Evolutionary conservation across 2,329 filamentous ascomycete genomes (phyloP).

Genomic region (Nigrograna mackinnonii): DNA sequence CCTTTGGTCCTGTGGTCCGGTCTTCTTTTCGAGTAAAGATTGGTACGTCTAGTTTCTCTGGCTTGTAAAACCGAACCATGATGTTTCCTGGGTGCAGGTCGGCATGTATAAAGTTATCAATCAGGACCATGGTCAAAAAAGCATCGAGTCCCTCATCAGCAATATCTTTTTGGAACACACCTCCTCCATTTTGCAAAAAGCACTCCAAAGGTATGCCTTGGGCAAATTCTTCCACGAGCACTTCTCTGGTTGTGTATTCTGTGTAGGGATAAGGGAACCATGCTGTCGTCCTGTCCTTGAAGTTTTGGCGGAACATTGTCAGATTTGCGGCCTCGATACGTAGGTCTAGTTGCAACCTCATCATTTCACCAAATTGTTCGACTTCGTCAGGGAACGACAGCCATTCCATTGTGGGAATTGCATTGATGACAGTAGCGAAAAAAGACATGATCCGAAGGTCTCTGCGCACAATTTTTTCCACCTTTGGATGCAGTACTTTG

Average conservation of each 20-base stretch:
- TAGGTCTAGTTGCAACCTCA: constrained; percentile 94
- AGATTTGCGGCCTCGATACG: constrained; percentile 94
- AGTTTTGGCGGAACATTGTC: constrained; percentile 84
- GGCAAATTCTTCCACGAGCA: constrained; percentile 93
- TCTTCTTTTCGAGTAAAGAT: constrained; percentile 48
- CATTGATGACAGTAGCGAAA: constrained; percentile 82
- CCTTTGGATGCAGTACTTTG: constrained; percentile 91
- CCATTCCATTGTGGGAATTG: constrained; percentile 95
- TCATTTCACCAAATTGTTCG: constrained; percentile 94
- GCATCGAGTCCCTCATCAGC: constrained; percentile 94
- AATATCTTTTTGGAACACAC: constrained; percentile 91
- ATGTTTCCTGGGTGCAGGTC: constrained; percentile 98
- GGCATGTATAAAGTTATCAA: constrained; percentile 97
- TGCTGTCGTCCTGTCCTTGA: constrained; percentile 85
- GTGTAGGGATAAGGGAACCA: constrained; percentile 96
- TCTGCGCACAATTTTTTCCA: constrained; percentile 86
- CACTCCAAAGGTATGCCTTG: constrained; percentile 89
- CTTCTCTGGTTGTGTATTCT: constrained; percentile 88
- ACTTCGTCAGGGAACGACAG: constrained; percentile 95
- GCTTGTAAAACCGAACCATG: constrained; percentile 97
- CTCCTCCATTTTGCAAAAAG: constrained; percentile 89
- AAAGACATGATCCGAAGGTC: constrained; percentile 93
- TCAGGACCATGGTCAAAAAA: constrained; percentile 92
- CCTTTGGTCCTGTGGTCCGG: constrained; percentile 42
- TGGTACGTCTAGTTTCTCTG: constrained; percentile 70